Evolutionary conservation across 1,284 basidiomycete species (phyloP).

Genomic region (Cryptococcus sp.): DNA sequence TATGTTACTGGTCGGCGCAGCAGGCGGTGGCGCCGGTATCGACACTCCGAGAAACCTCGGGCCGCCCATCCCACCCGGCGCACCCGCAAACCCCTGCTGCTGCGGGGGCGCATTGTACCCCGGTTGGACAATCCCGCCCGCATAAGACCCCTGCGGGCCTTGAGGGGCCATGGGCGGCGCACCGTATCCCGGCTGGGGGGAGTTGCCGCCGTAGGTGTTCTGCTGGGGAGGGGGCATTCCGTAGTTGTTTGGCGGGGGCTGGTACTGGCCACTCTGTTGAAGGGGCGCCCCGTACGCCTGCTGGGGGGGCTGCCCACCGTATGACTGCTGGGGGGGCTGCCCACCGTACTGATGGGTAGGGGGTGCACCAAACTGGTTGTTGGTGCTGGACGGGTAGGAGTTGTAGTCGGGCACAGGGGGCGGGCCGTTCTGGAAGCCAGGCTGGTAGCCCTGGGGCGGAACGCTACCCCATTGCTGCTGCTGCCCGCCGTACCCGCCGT

Average conservation of each 20-base stretch:
- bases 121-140: too few relatives aligned
- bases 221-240: constrained; percentile 21
- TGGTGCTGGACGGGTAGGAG: neutral
- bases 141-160: constrained; percentile 13
- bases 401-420: neutral
- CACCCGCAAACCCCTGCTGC: neutral
- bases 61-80: constrained; percentile 24
- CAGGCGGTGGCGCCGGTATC: constrained; percentile 46
- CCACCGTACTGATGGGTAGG: constrained; percentile 3
- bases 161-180: constrained; percentile 3
- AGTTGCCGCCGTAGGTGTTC: constrained; percentile 14
- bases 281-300: constrained; percentile 16
- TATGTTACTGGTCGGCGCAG: constrained; percentile 34
- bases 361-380: neutral
- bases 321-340: constrained; percentile 7
- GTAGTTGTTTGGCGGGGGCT: constrained; percentile 3
- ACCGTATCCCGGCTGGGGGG: constrained; percentile 15
- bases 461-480: constrained; percentile 13
- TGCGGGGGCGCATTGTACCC: too few relatives aligned
- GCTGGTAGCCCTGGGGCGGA: constrained; percentile 6
- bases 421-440: constrained; percentile 2
- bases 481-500: neutral
- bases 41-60: constrained; percentile 40
- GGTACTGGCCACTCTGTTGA: neutral
- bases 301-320: too few relatives aligned